These are phyloP conservation scores for Chondrus crispus DNA, from an alignment of 23 red algal genomes.

Conservation along the genomic window DNA sequence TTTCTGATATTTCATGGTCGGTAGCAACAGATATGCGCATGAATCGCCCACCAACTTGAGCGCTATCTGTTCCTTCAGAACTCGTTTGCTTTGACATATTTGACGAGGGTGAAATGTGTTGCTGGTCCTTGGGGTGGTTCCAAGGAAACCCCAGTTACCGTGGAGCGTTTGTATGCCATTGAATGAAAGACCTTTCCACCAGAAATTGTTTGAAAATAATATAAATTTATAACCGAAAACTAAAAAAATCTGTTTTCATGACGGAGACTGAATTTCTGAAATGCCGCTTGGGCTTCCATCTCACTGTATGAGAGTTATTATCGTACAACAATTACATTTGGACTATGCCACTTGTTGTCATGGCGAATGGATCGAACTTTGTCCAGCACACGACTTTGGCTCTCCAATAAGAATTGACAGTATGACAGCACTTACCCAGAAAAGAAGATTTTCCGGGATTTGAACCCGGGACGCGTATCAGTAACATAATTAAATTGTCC, in stretches of 20 bases:
- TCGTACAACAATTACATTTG: neutral
- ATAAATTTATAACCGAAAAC: neutral
- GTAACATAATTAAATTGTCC: too few relatives aligned
- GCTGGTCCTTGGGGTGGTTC: neutral
- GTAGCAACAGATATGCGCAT: too few relatives aligned
- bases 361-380: neutral
- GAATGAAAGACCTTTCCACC: neutral
- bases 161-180: neutral
- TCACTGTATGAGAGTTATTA: neutral
- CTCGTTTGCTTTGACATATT: neutral
- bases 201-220: neutral
- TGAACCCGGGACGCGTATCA: neutral
- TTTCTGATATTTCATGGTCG: too few relatives aligned
- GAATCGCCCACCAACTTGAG: too few relatives aligned
- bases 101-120: neutral
- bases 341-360: neutral
- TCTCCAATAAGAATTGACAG: neutral
- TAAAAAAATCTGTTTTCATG: neutral
- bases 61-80: neutral
- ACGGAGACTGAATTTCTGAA: neutral
- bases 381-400: neutral
- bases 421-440: neutral
- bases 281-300: neutral
- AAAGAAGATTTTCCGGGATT: neutral
- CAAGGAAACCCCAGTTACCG: neutral